Evolutionary conservation across 345 rosid species (phyloP).

Genomic region (Populus ilicifolia): DNA sequence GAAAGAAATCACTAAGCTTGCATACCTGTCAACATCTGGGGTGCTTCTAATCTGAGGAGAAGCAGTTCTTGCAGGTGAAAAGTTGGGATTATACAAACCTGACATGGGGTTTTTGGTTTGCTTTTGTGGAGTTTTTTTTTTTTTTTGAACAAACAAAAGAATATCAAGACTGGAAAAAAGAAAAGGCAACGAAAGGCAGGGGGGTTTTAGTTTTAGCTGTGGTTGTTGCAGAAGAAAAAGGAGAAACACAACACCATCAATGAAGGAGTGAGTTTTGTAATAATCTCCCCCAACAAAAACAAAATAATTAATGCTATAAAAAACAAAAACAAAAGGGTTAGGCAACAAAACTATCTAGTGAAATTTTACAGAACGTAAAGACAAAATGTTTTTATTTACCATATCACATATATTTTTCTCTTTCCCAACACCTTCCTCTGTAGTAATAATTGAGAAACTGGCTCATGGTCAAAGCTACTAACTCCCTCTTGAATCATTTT

Average conservation of each 20-base stretch:
- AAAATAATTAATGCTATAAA: background rate
- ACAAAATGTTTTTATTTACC: background rate
- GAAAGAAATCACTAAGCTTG: background rate
- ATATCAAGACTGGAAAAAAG: conserved; percentile 8
- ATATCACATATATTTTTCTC: background rate
- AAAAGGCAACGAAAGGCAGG: background rate
- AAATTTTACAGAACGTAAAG: conserved; percentile 21
- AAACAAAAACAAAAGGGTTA: background rate
- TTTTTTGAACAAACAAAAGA: conserved; percentile 20
- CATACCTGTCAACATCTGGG: conserved; percentile 82
- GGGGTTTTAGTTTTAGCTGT: conserved; percentile 35
- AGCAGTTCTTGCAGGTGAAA: conserved; percentile 94
- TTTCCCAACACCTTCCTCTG: background rate
- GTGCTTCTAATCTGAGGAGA: conserved; percentile 93
- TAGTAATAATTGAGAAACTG: background rate
- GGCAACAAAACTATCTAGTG: conserved; percentile 10
- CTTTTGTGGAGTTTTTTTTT: conserved; percentile 7
- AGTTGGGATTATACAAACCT: conserved; percentile 89
- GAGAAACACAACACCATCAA: conserved; percentile 38
- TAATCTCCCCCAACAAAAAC: background rate
- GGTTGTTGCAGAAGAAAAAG: conserved; percentile 40
- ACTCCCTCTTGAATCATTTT: too few relatives aligned
- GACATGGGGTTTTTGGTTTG: conserved; percentile 53
- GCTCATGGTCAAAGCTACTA: too few relatives aligned
- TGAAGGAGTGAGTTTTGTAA: conserved; percentile 24